phyloP scores from a whole-genome alignment of 2,329 filamentous ascomycete species.

The Alternaria sp. region DNA sequence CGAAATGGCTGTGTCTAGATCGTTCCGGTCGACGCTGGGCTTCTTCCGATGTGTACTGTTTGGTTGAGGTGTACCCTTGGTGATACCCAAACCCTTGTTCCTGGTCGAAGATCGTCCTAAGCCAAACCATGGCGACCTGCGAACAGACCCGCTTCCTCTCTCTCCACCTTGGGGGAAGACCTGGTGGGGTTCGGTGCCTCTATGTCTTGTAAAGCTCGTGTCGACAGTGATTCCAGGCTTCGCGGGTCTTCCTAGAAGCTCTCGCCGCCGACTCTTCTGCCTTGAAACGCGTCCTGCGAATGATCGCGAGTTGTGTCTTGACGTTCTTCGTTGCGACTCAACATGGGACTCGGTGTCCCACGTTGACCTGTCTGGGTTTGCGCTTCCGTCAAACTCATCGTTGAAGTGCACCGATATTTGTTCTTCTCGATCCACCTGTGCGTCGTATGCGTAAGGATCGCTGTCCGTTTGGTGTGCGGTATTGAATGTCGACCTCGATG shows the following conservation, averaged over 20 bases:
- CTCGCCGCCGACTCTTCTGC: slow-evolving; percentile 64
- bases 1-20: slow-evolving; percentile 38
- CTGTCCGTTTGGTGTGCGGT: slow-evolving; percentile 1
- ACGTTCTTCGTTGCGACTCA: slow-evolving; percentile 33
- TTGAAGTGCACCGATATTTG: slow-evolving; percentile 37
- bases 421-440: slow-evolving; percentile 22
- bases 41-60: slow-evolving; percentile 20
- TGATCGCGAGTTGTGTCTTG: slow-evolving; percentile 42
- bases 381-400: slow-evolving; percentile 8
- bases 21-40: slow-evolving; percentile 23
- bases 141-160: slow-evolving; percentile 25
- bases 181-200: slow-evolving; percentile 54
- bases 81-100: slow-evolving; percentile 44
- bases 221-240: slow-evolving; percentile 70
- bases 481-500: slow-evolving; percentile 14
- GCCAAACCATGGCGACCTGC: slow-evolving; percentile 41
- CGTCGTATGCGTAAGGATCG: not conserved
- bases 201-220: slow-evolving; percentile 67
- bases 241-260: slow-evolving; percentile 64
- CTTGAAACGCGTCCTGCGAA: slow-evolving; percentile 46
- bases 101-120: slow-evolving; percentile 34
- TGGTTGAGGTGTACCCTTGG: slow-evolving; percentile 43
- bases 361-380: slow-evolving; percentile 1
- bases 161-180: slow-evolving; percentile 47
- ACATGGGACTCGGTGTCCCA: slow-evolving; percentile 36